These are phyloP conservation scores for Microbotryomycetes sp. DNA, from an alignment of 1,284 basidiomycete species.

Conservation along the genomic window DNA sequence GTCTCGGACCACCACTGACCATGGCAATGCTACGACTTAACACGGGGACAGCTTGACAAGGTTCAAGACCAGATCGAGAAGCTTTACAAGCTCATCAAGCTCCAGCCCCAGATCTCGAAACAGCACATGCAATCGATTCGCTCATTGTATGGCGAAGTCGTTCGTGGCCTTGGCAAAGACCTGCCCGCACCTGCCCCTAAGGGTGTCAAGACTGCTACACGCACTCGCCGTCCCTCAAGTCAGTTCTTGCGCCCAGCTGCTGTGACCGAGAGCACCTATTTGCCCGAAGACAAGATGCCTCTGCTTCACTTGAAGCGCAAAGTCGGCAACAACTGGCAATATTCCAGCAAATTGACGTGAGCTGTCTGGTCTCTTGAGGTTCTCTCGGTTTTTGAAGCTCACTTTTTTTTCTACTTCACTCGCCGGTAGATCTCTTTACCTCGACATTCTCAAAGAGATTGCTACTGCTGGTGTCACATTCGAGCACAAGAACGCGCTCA, in stretches of 20 bases:
- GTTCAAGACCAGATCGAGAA: slow-evolving; percentile 81
- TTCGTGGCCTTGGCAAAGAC: slow-evolving; percentile 54
- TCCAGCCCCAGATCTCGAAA: slow-evolving; percentile 91
- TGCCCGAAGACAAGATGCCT: slow-evolving; percentile 85
- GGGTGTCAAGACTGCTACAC: slow-evolving; percentile 40
- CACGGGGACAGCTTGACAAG: slow-evolving; percentile 59
- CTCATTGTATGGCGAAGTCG: slow-evolving; percentile 90
- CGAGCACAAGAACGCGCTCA: slow-evolving; percentile 95
- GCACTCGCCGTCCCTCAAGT: slow-evolving; percentile 78
- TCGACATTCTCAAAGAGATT: slow-evolving; percentile 94
- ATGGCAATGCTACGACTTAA: not conserved
- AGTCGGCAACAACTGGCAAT: slow-evolving; percentile 93
- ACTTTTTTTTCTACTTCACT: not conserved
- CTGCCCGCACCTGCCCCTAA: slow-evolving; percentile 17
- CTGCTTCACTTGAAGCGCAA: slow-evolving; percentile 94
- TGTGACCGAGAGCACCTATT: slow-evolving; percentile 58
- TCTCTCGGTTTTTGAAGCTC: slow-evolving; percentile 39
- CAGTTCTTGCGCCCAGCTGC: slow-evolving; percentile 89
- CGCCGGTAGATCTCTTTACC: slow-evolving; percentile 47
- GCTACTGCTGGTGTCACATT: slow-evolving; percentile 96
- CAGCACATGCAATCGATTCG: slow-evolving; percentile 98
- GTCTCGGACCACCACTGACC: not conserved
- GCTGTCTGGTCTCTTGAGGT: not conserved
- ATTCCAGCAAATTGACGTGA: slow-evolving; percentile 85
- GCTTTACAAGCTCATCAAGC: slow-evolving; percentile 94